Conservation (phyloP, 352 stramenopile genomes). For the Pythium brassicae region DNA sequence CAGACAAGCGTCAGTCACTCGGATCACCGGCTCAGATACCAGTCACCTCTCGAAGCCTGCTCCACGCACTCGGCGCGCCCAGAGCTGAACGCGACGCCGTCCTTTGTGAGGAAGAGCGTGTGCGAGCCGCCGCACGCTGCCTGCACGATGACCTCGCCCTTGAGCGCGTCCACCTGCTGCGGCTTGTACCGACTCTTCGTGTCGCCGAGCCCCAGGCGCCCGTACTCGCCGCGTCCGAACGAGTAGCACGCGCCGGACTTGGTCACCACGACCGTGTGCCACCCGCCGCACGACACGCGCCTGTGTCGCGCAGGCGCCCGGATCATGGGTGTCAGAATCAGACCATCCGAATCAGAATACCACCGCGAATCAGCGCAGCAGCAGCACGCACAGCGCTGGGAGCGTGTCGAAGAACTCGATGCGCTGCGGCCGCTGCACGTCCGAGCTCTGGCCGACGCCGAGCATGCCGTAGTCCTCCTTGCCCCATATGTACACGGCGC, state of each 20-base stretch:
- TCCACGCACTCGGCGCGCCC: conserved; percentile 76
- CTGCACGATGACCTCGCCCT: conserved; percentile 61
- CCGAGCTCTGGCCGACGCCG: conserved; percentile 65
- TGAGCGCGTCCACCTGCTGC: conserved; percentile 61
- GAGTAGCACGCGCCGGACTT: conserved; percentile 71
- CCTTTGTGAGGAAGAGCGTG: conserved; percentile 84
- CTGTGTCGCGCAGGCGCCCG: conserved; percentile 19
- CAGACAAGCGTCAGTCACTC: neutral
- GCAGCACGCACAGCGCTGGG: conserved; percentile 55
- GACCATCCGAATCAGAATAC: too few species aligned
- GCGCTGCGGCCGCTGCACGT: conserved; percentile 53
- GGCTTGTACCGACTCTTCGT: conserved; percentile 62
- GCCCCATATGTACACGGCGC: conserved; percentile 74
- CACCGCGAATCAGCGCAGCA: too few species aligned
- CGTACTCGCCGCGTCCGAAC: conserved; percentile 78
- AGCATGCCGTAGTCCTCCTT: conserved; percentile 89
- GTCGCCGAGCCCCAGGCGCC: conserved; percentile 82
- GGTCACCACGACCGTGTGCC: conserved; percentile 77
- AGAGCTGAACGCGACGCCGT: conserved; percentile 80
- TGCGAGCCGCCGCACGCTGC: conserved; percentile 77
- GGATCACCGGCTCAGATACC: neutral
- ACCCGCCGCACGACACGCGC: conserved; percentile 75
- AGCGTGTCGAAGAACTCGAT: conserved; percentile 69
- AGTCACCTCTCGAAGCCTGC: neutral
- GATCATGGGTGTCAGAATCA: too few species aligned